phyloP scores from a whole-genome alignment of 805 yeast genomes.

The Starmerella stellata region DNA sequence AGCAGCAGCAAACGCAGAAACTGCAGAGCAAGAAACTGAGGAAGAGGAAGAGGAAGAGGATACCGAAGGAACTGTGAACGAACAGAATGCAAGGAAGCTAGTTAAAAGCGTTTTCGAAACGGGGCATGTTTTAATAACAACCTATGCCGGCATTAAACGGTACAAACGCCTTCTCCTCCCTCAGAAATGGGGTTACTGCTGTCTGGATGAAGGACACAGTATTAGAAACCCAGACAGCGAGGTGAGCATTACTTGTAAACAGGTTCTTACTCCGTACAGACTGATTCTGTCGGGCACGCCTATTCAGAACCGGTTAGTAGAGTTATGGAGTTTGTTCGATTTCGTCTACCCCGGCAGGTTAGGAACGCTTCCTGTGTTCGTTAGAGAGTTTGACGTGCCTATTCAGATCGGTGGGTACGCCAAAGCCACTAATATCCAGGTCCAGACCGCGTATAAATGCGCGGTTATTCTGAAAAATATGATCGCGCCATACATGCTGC shows the following conservation, averaged over 20 bases:
- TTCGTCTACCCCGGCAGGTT: constrained; percentile 86
- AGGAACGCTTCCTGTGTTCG: constrained; percentile 90
- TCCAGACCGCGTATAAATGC: constrained; percentile 89
- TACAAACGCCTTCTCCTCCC: constrained; percentile 48
- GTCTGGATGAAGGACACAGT: constrained; percentile 91
- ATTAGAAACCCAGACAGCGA: constrained; percentile 87
- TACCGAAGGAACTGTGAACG: constrained; percentile 15
- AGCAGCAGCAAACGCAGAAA: too few species aligned
- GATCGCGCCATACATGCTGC: constrained; percentile 70
- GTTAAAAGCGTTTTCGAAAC: constrained; percentile 39
- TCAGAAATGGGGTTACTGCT: constrained; percentile 71
- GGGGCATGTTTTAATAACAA: constrained; percentile 79
- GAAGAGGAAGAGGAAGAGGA: constrained; percentile 1
- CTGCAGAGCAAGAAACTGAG: constrained; percentile 2
- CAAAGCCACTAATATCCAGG: constrained; percentile 87
- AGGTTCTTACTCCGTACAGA: constrained; percentile 65
- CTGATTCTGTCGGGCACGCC: constrained; percentile 91
- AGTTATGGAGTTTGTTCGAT: constrained; percentile 88
- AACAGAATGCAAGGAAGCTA: constrained; percentile 30
- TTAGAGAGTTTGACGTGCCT: constrained; percentile 78
- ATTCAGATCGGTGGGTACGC: constrained; percentile 97
- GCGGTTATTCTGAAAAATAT: constrained; percentile 78
- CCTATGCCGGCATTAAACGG: constrained; percentile 69
- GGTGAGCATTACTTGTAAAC: constrained; percentile 70
- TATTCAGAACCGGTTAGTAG: constrained; percentile 79